Evolutionary conservation across 2,329 filamentous ascomycete species (phyloP), one percentile per base, ranked within the genome.

Genomic region (Juglanconis sp.): DNA sequence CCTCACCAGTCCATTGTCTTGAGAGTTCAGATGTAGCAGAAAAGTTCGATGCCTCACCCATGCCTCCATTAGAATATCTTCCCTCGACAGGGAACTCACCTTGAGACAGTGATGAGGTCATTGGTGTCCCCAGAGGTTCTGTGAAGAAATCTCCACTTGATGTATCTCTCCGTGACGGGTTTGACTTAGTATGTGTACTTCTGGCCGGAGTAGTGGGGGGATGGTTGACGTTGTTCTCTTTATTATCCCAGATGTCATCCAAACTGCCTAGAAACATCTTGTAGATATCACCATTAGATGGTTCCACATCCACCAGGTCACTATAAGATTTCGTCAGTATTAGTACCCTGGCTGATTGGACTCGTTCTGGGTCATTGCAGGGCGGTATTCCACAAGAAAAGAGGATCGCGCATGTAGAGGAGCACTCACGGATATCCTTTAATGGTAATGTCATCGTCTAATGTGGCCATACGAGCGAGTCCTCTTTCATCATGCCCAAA

Each of bases 201-300:
- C 38, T 44, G 8, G 35, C 36, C 8, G 53, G 31, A 7, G 38
- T 55, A 13, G 40, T n/a, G 7, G 53, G 40, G 1, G 17, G 38
- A 40, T 31, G 36, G 6, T 46, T 46, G 36, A 55, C 17, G 24
- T 15, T 34, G 40, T 31, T 44, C 35, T 42, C n/a, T 58, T 32
- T 52, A 32, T n/a, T 52, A 24, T 54, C 58, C 36, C 46, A 42
- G 24, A 32, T 52, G 59, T 44, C 36, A 38, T 44, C 42, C 42
- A 44, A 3, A 13, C 42, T 44, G 7, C 48, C 48, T 9, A 32
- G 8, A n/a, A 50, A 50, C 48, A 50, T 50, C n/a, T 50, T 50
- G 24, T 50, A 31, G 8, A 50, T n/a, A n/a, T 50, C 48, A 9
- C 48, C 48, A n/a, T 50, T 35, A 32, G 48, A 31, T 9, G 48